Evolutionary conservation across 306 rosid species (phyloP), one percentile per base, ranked within the genome.

Genomic region (Purshia tridentata): DNA sequence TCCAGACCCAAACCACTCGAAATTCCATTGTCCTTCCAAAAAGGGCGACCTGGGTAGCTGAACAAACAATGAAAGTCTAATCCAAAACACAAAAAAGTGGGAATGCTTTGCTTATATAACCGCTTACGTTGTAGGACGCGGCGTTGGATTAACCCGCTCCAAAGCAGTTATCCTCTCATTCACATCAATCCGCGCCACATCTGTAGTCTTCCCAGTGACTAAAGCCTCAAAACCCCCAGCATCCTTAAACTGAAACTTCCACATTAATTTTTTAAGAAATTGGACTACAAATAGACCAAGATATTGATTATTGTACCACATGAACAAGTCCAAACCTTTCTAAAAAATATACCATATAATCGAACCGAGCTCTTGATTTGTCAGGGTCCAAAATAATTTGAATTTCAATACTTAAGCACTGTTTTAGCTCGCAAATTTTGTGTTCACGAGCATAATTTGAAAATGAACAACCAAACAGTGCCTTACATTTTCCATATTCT

Each of bases 101-200:
- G 51, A 40, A 50, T 20, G 22, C 13, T 67, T 6, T n/a, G 73
- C 54, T 74, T 35, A 4, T 67, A 58, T 18, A 49, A 67, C 66
- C 76, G 57, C 91, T 77, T 81, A 95, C 98, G 99, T 95, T 9
- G 98, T 90, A 65, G 99, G 99, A 42, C 98, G 94, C 47, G 97
- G 92, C 13, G 98, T 84, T 41, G 99, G 98, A 88, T 91, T 95
- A 80, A 95, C 96, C 52, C 98, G 85, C 87, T 95, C 98, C 80
- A 95, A 92, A 73, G 87, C 85, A 48, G 90, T 95, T 76, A 95
- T 91, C 88, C 98, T 90, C 80, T 95, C 98, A 81, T 85, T 95
- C 76, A 91, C 98, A 77, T 95, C 99, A 78, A 95, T 88, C 62
- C 78, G 88, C 58, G 90, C 95, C 84, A 87, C 67, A 23, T 87